These are phyloP conservation scores for Aquilaria sinensis DNA, from an alignment of 345 rosid species.

Conservation along the genomic window DNA sequence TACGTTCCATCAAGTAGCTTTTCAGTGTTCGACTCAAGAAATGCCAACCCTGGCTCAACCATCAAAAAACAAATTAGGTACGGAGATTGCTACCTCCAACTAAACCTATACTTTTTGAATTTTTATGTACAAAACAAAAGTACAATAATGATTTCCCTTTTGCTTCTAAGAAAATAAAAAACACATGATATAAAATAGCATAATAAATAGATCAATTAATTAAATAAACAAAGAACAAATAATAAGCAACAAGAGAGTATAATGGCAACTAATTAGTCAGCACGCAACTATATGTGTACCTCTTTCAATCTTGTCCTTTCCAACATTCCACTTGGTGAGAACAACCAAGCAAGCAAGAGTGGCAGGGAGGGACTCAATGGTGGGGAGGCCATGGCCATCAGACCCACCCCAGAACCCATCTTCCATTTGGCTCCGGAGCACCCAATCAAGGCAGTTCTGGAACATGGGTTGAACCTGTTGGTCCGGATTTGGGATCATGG, in stretches of 20 bases:
- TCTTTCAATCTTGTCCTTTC: constrained; percentile 38
- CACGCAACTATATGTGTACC: constrained; percentile 19
- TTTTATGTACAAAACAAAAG: neutral
- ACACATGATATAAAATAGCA: too few species aligned
- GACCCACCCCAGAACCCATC: too few species aligned
- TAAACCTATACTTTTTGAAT: too few species aligned
- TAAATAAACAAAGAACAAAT: constrained; percentile 27
- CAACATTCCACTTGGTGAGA: too few species aligned
- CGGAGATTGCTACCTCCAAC: too few species aligned
- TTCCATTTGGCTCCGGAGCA: constrained; percentile 24
- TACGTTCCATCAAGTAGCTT: constrained; percentile 19
- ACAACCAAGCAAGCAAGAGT: too few species aligned
- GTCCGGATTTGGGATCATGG: too few species aligned
- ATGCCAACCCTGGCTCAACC: constrained; percentile 26
- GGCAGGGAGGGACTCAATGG: too few species aligned
- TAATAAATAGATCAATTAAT: too few species aligned
- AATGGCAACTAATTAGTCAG: constrained; percentile 33
- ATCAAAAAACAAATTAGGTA: neutral
- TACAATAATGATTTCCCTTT: constrained; percentile 25
- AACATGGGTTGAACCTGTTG: constrained; percentile 36
- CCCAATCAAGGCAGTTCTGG: constrained; percentile 49
- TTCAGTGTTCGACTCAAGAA: constrained; percentile 29
- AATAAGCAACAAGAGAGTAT: constrained; percentile 40
- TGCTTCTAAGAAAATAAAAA: too few species aligned
- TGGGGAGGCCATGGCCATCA: too few species aligned